Base-by-base conservation (phyloP, 2,329 filamentous ascomycete species). In the Ceratocystis alfenasii region DNA sequence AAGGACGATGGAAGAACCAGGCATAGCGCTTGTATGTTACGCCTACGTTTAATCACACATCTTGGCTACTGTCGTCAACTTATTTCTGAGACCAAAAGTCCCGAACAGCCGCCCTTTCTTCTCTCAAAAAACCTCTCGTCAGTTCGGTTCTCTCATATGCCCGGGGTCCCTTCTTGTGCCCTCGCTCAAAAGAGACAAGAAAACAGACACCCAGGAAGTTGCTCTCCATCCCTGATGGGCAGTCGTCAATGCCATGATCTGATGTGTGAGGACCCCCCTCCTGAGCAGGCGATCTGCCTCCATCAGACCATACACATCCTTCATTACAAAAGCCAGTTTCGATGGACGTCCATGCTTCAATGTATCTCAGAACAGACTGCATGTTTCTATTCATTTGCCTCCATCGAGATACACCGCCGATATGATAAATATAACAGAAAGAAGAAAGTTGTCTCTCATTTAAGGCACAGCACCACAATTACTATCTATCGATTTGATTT, bases 31-130 rank as follows among this genome's bases (percentile, higher is more conserved):
- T 41, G 12, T 41, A 41, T 12, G 36, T 10, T 41, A 12, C 36
- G 36, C 22, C 53, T 57, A 22, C 15, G 12, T n/a, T 17, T 17
- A 57, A 57, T 57, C 53, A 57, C 53, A 57, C 53, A 57, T 57
- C 22, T 57, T 30, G 53, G 28, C 28, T 57, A 12, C 36, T 41
- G 36, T 41, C 53, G 28, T 57, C 53, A 33, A 57, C 22, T 30
- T 57, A 28, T 57, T 57, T 57, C 28, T 57, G 53, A 12, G 22
- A 30, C 22, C 25, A 57, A 57, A 57, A 57, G 22, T 30, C 53
- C 53, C 22, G 22, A 57, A n/a, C 28, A 22, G 25, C 46, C n/a
- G n/a, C 22, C 53, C 48, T 57, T 57, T 57, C 12, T 15, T 6
- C 53, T 28, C 12, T 17, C 53, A 33, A 30, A 57, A 57, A 30